phyloP scores from a whole-genome alignment of 176 grass and related monocot species.

The Lolium multiflorum region DNA sequence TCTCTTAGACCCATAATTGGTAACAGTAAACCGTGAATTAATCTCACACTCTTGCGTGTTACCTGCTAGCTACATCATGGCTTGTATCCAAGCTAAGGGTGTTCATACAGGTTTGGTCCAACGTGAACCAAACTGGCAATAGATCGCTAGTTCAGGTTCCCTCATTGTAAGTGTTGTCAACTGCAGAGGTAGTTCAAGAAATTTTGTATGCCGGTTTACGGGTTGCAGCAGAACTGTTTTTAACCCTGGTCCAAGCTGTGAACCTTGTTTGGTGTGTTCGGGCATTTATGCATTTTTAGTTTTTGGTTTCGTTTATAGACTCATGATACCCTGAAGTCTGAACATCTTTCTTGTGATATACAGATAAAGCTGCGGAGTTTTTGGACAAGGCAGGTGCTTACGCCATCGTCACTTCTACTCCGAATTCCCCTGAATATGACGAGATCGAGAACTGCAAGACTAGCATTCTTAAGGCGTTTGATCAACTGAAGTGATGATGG shows the following conservation, averaged over 20 bases:
- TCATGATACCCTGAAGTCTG: conserved; percentile 5
- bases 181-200: neutral
- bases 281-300: neutral
- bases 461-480: conserved; percentile 63
- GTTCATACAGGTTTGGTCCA: neutral
- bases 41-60: conserved; percentile 15
- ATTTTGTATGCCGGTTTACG: neutral
- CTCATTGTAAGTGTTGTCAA: neutral
- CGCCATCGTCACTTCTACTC: conserved; percentile 64
- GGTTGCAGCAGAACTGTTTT: neutral
- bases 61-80: neutral
- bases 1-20: neutral
- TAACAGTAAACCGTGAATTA: neutral
- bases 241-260: neutral
- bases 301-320: neutral
- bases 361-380: conserved; percentile 81
- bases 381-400: conserved; percentile 70
- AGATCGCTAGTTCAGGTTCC: neutral
- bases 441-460: conserved; percentile 73
- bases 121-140: neutral
- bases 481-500: conserved; percentile 54
- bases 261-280: conserved; percentile 1
- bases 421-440: conserved; percentile 63
- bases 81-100: neutral
- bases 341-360: conserved; percentile 35